Percentiles rank a stretch among this genome's conserved stretches.
Evolutionary conservation across 371 early-diverging fungal species (phyloP).

Genomic region (Phascolomyces articulosus): DNA sequence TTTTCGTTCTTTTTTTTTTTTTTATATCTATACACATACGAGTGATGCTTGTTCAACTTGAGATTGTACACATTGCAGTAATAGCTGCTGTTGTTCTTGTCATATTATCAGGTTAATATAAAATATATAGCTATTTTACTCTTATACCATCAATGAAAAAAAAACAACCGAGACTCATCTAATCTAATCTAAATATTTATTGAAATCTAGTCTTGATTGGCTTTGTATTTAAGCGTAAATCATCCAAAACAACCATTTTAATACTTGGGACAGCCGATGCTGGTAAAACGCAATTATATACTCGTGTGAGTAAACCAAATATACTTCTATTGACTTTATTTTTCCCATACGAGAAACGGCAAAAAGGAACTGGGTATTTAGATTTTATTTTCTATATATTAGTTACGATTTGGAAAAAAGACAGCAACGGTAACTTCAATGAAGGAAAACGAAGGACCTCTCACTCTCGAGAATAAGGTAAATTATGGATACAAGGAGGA

Average conservation of each 20-base stretch:
- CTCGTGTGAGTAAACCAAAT: slow-evolving; percentile 50
- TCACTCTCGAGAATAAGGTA: slow-evolving; percentile 49
- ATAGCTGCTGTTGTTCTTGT: not conserved
- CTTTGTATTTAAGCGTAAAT: slow-evolving; percentile 29
- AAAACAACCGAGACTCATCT: not conserved
- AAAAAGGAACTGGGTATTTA: too few species aligned
- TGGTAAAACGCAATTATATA: slow-evolving; percentile 68
- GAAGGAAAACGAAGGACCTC: slow-evolving; percentile 70
- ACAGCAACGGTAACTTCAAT: slow-evolving; percentile 71
- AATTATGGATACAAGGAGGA: not conserved
- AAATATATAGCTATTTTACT: too few species aligned
- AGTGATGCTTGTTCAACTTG: not conserved
- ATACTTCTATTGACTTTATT: too few species aligned
- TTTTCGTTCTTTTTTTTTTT: not conserved
- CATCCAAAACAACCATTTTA: slow-evolving; percentile 44
- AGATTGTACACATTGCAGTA: slow-evolving; percentile 3
- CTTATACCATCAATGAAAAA: too few species aligned
- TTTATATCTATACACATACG: not conserved
- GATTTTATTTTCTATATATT: too few species aligned
- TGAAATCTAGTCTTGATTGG: not conserved
- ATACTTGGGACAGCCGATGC: slow-evolving; percentile 62
- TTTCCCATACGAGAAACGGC: not conserved
- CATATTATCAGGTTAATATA: not conserved
- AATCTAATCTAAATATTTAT: not conserved
- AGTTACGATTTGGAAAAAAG: slow-evolving; percentile 58